A percentile compares a stretch with the other conserved stretches of the same genome.
Conservation (phyloP, 75 land plant species). For the Larix kaempferi region DNA sequence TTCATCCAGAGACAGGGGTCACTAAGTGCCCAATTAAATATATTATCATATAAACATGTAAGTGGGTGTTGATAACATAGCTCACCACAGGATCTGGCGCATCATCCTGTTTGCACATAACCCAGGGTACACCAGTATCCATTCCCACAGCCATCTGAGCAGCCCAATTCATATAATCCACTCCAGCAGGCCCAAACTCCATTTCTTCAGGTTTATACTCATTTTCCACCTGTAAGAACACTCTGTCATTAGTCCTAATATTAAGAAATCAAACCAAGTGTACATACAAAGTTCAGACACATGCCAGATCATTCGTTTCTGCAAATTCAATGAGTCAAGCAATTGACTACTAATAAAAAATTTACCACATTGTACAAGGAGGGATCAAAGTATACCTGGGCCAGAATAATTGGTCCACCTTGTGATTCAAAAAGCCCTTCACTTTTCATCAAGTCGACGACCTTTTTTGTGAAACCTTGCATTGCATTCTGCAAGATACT, state of each 20-base stretch:
- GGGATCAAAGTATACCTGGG: conserved; percentile 38
- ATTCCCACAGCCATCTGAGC: conserved; percentile 82
- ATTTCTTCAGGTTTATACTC: conserved; percentile 79
- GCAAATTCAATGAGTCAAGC: background rate
- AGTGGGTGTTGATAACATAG: background rate
- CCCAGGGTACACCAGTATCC: conserved; percentile 85
- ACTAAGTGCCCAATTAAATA: background rate
- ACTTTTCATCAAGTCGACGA: conserved; percentile 67
- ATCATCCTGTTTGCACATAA: conserved; percentile 96
- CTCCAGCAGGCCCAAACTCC: conserved; percentile 63
- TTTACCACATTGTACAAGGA: background rate
- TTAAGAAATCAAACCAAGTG: background rate
- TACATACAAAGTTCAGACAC: background rate
- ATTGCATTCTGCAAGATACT: conserved; percentile 51
- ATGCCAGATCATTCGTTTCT: background rate
- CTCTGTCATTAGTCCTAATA: background rate
- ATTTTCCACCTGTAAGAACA: conserved; percentile 73
- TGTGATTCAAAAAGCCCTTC: conserved; percentile 64
- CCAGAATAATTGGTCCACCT: conserved; percentile 77
- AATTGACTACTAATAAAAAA: too few relatives aligned
- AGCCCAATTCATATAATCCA: conserved; percentile 75
- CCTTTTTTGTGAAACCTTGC: conserved; percentile 70
- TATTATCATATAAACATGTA: background rate
- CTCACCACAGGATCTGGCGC: conserved; percentile 84
- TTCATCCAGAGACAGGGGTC: background rate